Conservation (phyloP, 768 basidiomycete species). For the Trametes meyenii region DNA sequence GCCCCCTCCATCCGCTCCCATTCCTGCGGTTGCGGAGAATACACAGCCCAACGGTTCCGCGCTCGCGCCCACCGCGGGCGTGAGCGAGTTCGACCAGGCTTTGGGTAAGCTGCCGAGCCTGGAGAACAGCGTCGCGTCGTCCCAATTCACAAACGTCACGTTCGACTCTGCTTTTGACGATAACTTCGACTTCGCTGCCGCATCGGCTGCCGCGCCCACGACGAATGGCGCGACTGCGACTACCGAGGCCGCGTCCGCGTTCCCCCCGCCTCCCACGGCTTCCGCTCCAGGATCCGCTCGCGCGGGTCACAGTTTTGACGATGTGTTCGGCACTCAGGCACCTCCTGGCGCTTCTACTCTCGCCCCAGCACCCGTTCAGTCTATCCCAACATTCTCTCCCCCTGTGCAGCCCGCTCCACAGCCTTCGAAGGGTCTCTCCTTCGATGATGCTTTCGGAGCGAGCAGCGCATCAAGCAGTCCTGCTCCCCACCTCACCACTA, state of each 20-base stretch:
- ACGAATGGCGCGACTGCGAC: constrained; percentile 33
- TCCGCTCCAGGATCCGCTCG: constrained; percentile 20
- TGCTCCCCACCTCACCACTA: constrained; percentile 4
- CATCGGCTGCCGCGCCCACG: constrained; percentile 34
- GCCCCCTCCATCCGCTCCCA: constrained; percentile 18
- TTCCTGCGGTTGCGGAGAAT: constrained; percentile 17
- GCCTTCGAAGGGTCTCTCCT: constrained; percentile 35
- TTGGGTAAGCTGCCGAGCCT: constrained; percentile 51
- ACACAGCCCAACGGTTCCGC: constrained; percentile 23
- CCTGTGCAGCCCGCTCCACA: constrained; percentile 7
- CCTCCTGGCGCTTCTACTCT: constrained; percentile 12
- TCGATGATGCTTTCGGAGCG: constrained; percentile 52
- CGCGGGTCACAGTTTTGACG: constrained; percentile 38
- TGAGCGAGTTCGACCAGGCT: constrained; percentile 77
- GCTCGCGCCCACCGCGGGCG: constrained; percentile 29
- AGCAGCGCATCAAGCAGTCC: constrained; percentile 30
- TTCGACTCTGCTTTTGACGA: constrained; percentile 71
- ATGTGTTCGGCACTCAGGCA: constrained; percentile 32
- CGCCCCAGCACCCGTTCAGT: constrained; percentile 15
- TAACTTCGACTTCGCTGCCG: constrained; percentile 65
- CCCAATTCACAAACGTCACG: constrained; percentile 46
- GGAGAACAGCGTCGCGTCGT: constrained; percentile 39
- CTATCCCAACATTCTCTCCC: constrained; percentile 14
- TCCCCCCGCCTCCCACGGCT: constrained; percentile 16
- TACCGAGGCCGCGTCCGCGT: constrained; percentile 15